These are phyloP conservation scores for Podospora comata DNA, from an alignment of 495 filamentous ascomycete species.

Conservation along the genomic window DNA sequence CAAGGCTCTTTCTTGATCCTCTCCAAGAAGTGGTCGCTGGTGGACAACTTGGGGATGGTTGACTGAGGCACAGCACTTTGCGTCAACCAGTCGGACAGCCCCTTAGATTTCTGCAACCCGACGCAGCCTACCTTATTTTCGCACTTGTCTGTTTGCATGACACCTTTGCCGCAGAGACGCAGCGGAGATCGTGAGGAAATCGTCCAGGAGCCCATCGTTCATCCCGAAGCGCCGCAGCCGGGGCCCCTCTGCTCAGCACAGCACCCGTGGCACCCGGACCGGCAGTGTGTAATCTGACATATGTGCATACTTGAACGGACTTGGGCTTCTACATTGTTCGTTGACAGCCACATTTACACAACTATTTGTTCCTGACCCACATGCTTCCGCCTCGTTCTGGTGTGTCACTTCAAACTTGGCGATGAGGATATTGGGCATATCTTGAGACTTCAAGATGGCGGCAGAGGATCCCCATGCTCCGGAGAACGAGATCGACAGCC, in stretches of 20 bases:
- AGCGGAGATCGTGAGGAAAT: background rate
- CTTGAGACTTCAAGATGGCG: background rate
- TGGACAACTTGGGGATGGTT: background rate
- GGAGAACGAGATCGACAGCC: constrained; percentile 15
- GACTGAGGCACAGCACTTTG: background rate
- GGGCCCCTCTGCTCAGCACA: background rate
- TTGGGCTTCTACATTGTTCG: background rate
- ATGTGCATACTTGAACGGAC: background rate
- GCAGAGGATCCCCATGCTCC: background rate
- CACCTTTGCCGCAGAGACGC: background rate
- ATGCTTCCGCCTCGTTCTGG: background rate
- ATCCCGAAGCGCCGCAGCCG: background rate
- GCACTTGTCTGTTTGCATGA: background rate
- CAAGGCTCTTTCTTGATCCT: background rate
- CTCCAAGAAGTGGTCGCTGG: background rate
- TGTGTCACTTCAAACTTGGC: background rate
- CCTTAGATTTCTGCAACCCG: background rate
- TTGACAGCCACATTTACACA: background rate
- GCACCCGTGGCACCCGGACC: background rate
- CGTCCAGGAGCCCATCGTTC: background rate
- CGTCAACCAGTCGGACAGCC: background rate
- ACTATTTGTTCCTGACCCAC: background rate
- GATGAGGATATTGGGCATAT: background rate
- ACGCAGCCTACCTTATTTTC: background rate
- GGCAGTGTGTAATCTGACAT: background rate